These are phyloP conservation scores for Gardenia jasminoides DNA, from an alignment of 257 asterid genomes.

Conservation along the genomic window DNA sequence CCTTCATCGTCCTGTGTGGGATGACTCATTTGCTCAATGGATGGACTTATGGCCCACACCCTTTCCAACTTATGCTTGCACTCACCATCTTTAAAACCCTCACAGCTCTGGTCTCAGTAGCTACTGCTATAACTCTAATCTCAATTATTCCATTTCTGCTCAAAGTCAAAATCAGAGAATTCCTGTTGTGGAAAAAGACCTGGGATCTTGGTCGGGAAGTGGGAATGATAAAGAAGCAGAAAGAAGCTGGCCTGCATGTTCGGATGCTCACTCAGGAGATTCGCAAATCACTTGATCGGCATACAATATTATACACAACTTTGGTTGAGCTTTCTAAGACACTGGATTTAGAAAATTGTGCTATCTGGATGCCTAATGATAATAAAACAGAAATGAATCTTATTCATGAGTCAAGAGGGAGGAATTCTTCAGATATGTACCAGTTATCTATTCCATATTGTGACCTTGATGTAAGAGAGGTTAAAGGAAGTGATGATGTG, in stretches of 20 bases:
- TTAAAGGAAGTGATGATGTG: slow-evolving; percentile 56
- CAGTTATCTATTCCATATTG: slow-evolving; percentile 38
- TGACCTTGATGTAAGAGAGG: slow-evolving; percentile 64
- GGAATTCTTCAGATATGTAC: slow-evolving; percentile 34
- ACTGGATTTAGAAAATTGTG: slow-evolving; percentile 71
- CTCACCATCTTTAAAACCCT: slow-evolving; percentile 75
- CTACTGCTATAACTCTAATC: slow-evolving; percentile 78
- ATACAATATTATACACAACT: slow-evolving; percentile 77
- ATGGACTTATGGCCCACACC: slow-evolving; percentile 89
- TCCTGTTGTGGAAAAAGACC: slow-evolving; percentile 72
- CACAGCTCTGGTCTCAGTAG: slow-evolving; percentile 82
- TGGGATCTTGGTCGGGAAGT: slow-evolving; percentile 90
- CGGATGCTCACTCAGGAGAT: slow-evolving; percentile 95
- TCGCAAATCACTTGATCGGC: slow-evolving; percentile 86
- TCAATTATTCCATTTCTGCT: slow-evolving; percentile 80
- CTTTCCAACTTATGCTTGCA: slow-evolving; percentile 80
- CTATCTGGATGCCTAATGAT: slow-evolving; percentile 88
- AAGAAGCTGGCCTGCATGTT: slow-evolving; percentile 80
- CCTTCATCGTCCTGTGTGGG: slow-evolving; percentile 88
- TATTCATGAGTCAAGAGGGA: slow-evolving; percentile 58
- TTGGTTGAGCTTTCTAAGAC: slow-evolving; percentile 85
- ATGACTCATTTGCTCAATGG: slow-evolving; percentile 92
- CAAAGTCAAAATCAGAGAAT: slow-evolving; percentile 73
- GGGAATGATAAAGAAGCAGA: slow-evolving; percentile 60
- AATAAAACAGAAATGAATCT: slow-evolving; percentile 67